phyloP scores from a whole-genome alignment of 805 yeast genomes.

The Saccharomyces mikatae region DNA sequence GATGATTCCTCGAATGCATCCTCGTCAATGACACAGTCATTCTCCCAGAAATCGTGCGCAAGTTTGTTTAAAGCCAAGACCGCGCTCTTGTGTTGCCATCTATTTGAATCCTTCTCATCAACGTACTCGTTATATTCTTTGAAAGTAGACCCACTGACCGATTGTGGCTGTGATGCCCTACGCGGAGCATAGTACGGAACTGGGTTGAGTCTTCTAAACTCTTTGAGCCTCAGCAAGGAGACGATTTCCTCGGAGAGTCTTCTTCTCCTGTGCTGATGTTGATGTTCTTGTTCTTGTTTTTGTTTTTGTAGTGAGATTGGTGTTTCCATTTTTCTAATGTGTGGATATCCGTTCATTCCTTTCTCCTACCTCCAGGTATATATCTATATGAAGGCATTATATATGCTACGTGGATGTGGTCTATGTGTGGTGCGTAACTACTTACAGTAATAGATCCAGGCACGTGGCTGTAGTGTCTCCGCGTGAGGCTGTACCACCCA shows the following conservation, averaged over 20 bases:
- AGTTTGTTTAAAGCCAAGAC: background rate
- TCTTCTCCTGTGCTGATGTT: background rate
- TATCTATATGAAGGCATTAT: background rate
- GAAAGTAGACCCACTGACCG: background rate
- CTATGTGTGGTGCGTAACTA: constrained; percentile 21
- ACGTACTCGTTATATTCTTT: background rate
- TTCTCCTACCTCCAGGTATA: too few species aligned
- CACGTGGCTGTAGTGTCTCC: background rate
- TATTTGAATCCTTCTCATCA: background rate
- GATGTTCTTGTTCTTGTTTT: constrained; percentile 8
- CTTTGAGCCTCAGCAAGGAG: background rate
- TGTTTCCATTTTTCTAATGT: background rate
- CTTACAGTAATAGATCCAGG: background rate
- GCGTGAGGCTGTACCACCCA: background rate
- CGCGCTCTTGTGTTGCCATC: background rate
- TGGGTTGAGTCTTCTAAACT: background rate
- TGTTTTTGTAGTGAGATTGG: background rate
- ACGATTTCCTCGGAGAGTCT: background rate
- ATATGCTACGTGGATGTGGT: constrained; percentile 7
- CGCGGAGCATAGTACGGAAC: background rate
- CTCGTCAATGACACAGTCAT: background rate
- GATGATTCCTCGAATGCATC: background rate
- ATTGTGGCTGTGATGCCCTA: background rate
- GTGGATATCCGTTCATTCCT: too few species aligned
- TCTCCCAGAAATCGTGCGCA: background rate